Evolutionary conservation across 768 basidiomycete genomes (phyloP), one percentile per base, ranked within the genome.

Genomic region (Amanita fuliginea): DNA sequence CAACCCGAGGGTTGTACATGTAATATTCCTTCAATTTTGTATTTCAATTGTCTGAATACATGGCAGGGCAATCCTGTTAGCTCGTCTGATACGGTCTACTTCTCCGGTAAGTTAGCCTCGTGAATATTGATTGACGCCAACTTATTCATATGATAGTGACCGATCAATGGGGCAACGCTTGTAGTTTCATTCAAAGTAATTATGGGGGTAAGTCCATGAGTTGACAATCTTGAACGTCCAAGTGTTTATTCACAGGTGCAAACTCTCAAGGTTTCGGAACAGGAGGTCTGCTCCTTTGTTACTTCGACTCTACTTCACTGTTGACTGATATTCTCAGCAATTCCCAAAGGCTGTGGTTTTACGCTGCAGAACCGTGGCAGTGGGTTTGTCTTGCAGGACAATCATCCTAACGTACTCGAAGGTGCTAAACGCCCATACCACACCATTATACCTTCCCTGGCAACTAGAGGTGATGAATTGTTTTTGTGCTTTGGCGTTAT

Each of bases 261-360:
- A n/a, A 24, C 6, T 41, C 22, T 19, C 32, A 54, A 83, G 85
- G 90, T 2, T 98, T 96, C 58, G 96, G 96, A 16, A 94, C 92
- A 18, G 88, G 76, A 59, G 86, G 87, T 85, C 61, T 16, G 30
- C 33, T 32, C 43, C 16, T 10, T 36, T 32, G 37, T 28, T n/a
- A 30, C 40, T 11, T 19, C 19, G 1, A 10, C 36, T 5, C 33
- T 40, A 13, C 46, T 28, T 10, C 4, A 37, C 11, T 18, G 46
- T 28, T 52, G 30, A 54, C 39, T 40, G 14, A 39, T n/a, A 51
- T 8, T 46, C 16, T 56, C 59, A 79, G 95, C 95, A 28, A 72
- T 99, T 34, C 96, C 96, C 0, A 83, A 87, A 56, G 92, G 85
- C 0, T 96, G 93, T 57, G 96, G 96, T 0, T 99, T 99, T 64